These are phyloP conservation scores for Picochlorum sp. DNA, from an alignment of 139 green algal genomes.

Conservation along the genomic window DNA sequence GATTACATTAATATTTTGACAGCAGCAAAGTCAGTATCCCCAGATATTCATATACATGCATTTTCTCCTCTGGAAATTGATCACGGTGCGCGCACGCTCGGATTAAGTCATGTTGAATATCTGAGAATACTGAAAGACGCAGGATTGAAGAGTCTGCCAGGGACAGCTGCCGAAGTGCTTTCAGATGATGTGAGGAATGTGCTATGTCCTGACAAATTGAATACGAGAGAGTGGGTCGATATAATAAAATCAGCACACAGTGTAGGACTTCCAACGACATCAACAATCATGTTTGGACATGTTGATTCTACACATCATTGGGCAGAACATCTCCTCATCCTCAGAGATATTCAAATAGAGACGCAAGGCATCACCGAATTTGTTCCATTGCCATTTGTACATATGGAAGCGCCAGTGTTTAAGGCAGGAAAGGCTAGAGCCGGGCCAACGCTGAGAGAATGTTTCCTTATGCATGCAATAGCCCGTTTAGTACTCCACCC, in stretches of 20 bases:
- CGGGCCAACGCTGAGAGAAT: slow-evolving; percentile 75
- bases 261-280: slow-evolving; percentile 66
- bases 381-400: slow-evolving; percentile 89
- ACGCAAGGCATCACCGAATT: slow-evolving; percentile 71
- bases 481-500: slow-evolving; percentile 54
- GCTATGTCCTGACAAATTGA: slow-evolving; percentile 86
- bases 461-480: slow-evolving; percentile 73
- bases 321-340: slow-evolving; percentile 58
- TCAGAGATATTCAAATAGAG: slow-evolving; percentile 49
- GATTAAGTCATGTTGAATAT: slow-evolving; percentile 35
- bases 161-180: slow-evolving; percentile 85
- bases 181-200: slow-evolving; percentile 47
- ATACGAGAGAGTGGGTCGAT: slow-evolving; percentile 46
- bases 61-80: slow-evolving; percentile 62
- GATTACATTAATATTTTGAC: slow-evolving; percentile 69
- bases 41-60: slow-evolving; percentile 79
- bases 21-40: slow-evolving; percentile 58
- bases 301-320: slow-evolving; percentile 48
- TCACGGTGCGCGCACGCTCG: slow-evolving; percentile 56
- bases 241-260: slow-evolving; percentile 53
- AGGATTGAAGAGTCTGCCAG: slow-evolving; percentile 70
- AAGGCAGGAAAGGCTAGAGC: slow-evolving; percentile 39
- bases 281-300: slow-evolving; percentile 88
- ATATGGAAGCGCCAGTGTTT: slow-evolving; percentile 83
- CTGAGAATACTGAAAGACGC: slow-evolving; percentile 44